These are phyloP conservation scores for Acacia melanoxylon DNA, from an alignment of 306 rosid genomes.

Conservation along the genomic window DNA sequence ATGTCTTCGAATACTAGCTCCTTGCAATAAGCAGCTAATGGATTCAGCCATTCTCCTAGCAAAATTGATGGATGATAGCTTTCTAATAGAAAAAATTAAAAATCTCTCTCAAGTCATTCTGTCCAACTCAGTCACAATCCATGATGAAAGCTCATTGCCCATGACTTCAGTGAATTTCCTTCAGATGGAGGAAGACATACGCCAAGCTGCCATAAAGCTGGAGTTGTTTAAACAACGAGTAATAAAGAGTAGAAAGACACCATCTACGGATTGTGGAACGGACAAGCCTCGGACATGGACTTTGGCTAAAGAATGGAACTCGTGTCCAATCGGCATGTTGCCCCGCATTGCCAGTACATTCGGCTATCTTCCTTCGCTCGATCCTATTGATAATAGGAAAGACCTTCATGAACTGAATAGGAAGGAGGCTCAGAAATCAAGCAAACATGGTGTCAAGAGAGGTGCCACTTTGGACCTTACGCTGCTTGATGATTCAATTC, in stretches of 20 bases:
- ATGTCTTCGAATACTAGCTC: conserved; percentile 61
- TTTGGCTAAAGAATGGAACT: conserved; percentile 71
- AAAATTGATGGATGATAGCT: conserved; percentile 49
- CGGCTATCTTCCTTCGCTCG: conserved; percentile 66
- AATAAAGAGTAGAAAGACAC: conserved; percentile 35
- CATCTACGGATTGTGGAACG: conserved; percentile 29
- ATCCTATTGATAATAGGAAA: conserved; percentile 18
- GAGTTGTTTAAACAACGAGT: conserved; percentile 57
- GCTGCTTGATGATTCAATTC: conserved; percentile 41
- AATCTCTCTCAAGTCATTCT: conserved; percentile 47
- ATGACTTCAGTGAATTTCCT: conserved; percentile 33
- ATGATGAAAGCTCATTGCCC: conserved; percentile 34
- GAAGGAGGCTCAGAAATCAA: conserved; percentile 36
- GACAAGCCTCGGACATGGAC: conserved; percentile 55
- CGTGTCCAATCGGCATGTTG: conserved; percentile 93
- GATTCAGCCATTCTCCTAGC: conserved; percentile 59
- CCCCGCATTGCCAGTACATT: conserved; percentile 68
- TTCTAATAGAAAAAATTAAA: conserved; percentile 47
- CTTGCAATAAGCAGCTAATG: conserved; percentile 64
- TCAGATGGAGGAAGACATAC: conserved; percentile 54
- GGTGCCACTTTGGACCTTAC: conserved; percentile 47
- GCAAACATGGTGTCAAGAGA: conserved; percentile 45
- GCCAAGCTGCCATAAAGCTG: conserved; percentile 56
- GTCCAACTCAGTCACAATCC: conserved; percentile 38
- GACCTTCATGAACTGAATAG: conserved; percentile 29